Evolutionary conservation across 768 basidiomycete species (phyloP).

Genomic region (Tylopilus subfusipes): DNA sequence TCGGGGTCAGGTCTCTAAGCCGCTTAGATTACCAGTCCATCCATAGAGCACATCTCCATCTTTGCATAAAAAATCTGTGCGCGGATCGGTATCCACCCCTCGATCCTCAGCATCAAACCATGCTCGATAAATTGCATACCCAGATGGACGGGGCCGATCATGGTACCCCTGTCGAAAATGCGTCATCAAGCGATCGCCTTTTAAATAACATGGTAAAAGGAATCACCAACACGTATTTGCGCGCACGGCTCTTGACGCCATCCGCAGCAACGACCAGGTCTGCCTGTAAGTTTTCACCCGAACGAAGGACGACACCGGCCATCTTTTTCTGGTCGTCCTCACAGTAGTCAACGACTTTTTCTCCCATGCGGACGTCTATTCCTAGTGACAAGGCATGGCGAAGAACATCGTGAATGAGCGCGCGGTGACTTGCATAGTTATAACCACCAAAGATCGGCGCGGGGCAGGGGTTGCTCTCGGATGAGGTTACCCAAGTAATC

Average conservation of each 20-base stretch:
- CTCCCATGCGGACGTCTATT: conserved; percentile 21
- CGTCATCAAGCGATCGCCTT: background rate
- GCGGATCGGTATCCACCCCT: conserved; percentile 22
- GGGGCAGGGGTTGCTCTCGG: conserved; percentile 14
- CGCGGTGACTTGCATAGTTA: conserved; percentile 24
- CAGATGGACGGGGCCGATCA: conserved; percentile 26
- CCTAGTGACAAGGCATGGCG: conserved; percentile 23
- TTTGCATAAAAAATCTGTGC: conserved; percentile 17
- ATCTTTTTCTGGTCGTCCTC: conserved; percentile 2
- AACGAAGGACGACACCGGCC: conserved; percentile 18
- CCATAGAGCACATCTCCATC: conserved; percentile 21
- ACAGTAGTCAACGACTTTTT: conserved; percentile 23
- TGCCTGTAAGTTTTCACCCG: conserved; percentile 12
- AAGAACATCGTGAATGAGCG: conserved; percentile 20
- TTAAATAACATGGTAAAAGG: background rate
- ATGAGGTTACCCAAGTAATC: conserved; percentile 23
- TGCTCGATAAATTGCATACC: conserved; percentile 29
- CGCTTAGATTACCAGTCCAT: conserved; percentile 20
- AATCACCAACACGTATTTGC: conserved; percentile 21
- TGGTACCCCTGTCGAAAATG: conserved; percentile 17
- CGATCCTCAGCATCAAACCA: conserved; percentile 26
- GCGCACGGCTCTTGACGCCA: conserved; percentile 23
- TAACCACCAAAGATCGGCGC: conserved; percentile 13
- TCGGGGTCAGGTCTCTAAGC: background rate
- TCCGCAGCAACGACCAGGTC: conserved; percentile 32